Conservation (phyloP, 805 yeast genomes). For the Barnettozyma botsteinii region DNA sequence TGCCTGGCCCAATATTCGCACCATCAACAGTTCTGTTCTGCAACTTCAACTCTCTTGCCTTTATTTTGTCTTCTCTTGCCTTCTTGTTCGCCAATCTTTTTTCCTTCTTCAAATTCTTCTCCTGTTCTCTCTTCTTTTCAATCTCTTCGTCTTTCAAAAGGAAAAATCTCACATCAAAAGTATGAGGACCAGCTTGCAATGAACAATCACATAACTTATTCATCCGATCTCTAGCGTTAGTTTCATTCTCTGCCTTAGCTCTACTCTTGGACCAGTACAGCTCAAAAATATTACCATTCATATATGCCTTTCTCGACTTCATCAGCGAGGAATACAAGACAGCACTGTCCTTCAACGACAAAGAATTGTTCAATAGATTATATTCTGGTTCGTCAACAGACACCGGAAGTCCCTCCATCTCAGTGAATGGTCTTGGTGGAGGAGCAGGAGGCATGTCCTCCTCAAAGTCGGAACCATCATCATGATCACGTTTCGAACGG, state of each 20-base stretch:
- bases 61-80: slow-evolving; percentile 30
- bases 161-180: slow-evolving; percentile 69
- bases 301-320: slow-evolving; percentile 66
- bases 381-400: slow-evolving; percentile 60
- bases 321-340: slow-evolving; percentile 65
- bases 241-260: slow-evolving; percentile 35
- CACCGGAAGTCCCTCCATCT: slow-evolving; percentile 61
- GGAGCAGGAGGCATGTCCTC: slow-evolving; percentile 21
- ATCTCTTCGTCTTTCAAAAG: slow-evolving; percentile 77
- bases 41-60: slow-evolving; percentile 12
- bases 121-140: slow-evolving; percentile 42
- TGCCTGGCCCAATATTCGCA: too few species aligned
- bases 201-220: slow-evolving; percentile 76
- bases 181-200: slow-evolving; percentile 77
- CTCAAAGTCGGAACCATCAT: slow-evolving; percentile 23
- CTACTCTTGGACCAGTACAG: slow-evolving; percentile 73
- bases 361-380: slow-evolving; percentile 54
- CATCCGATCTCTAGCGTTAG: slow-evolving; percentile 79
- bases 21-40: neutral
- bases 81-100: slow-evolving; percentile 31
- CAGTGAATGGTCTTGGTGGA: slow-evolving; percentile 53
- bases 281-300: slow-evolving; percentile 62
- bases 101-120: slow-evolving; percentile 33
- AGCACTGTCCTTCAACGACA: slow-evolving; percentile 67
- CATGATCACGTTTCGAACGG: slow-evolving; percentile 15